Evolutionary conservation across 164 flowering plant genomes (phyloP).

Genomic region (Pachysandra terminalis): DNA sequence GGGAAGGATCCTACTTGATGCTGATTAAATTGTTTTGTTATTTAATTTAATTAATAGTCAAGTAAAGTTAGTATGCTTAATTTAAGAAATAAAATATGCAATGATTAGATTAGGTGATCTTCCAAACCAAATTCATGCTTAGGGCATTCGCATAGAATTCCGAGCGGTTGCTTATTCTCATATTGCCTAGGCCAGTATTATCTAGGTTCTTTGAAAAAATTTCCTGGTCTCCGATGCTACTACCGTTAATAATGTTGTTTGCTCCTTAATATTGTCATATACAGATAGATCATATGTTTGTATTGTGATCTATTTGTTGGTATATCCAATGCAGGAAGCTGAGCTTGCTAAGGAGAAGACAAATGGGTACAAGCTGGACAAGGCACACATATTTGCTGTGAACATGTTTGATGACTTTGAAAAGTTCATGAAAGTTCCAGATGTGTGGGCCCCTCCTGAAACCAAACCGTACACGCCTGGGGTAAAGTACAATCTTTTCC

Average conservation of each 20-base stretch:
- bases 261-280: background rate
- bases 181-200: no score
- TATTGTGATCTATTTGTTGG: background rate
- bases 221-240: no score
- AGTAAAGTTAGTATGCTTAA: no score
- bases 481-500: slow-evolving; percentile 33
- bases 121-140: no score
- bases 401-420: slow-evolving; percentile 88
- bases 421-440: slow-evolving; percentile 85
- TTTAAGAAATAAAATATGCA: no score
- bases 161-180: no score
- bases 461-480: slow-evolving; percentile 72
- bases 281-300: background rate
- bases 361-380: slow-evolving; percentile 80
- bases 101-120: no score
- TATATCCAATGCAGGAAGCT: slow-evolving; percentile 63
- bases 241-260: background rate
- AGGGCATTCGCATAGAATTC: no score
- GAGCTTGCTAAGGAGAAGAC: slow-evolving; percentile 89
- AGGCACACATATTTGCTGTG: slow-evolving; percentile 79
- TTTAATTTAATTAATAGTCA: no score
- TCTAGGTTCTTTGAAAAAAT: no score
- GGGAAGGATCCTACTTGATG: no score
- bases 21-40: no score
- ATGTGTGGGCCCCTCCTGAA: slow-evolving; percentile 96